Evolutionary conservation across 2,329 filamentous ascomycete species (phyloP).

Genomic region (Monosporascus sp.): DNA sequence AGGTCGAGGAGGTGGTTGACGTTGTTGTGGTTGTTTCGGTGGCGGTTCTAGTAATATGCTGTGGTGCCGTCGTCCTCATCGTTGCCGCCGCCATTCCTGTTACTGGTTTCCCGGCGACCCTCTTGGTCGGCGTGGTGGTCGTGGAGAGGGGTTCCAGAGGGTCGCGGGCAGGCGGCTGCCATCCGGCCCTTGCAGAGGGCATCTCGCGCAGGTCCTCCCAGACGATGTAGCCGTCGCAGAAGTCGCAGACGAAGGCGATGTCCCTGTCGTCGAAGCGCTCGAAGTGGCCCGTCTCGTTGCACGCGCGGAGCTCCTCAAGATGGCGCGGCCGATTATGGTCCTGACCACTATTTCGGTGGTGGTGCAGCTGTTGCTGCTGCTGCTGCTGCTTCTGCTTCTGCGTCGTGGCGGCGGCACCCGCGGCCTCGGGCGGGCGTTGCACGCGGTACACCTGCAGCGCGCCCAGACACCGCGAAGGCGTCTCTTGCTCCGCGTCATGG

Average conservation of each 20-base stretch:
- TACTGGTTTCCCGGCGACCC: background rate
- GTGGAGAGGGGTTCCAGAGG: background rate
- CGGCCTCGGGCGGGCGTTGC: constrained; percentile 31
- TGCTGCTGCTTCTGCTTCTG: constrained; percentile 3
- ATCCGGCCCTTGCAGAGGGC: constrained; percentile 38
- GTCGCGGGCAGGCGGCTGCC: constrained; percentile 16
- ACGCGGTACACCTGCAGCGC: constrained; percentile 49
- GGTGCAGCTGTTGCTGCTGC: constrained; percentile 4
- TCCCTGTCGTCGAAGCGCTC: constrained; percentile 50
- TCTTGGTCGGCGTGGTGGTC: background rate
- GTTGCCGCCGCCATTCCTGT: background rate
- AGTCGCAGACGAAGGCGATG: constrained; percentile 56
- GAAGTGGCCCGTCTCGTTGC: constrained; percentile 50
- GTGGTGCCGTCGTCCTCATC: background rate
- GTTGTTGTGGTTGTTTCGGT: background rate
- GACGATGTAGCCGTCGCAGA: constrained; percentile 54
- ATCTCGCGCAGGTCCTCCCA: constrained; percentile 53
- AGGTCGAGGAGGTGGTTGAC: background rate
- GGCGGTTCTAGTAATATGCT: background rate
- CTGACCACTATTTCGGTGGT: constrained; percentile 3
- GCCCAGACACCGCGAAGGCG: constrained; percentile 47
- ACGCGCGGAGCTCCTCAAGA: constrained; percentile 45
- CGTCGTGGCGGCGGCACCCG: constrained; percentile 10
- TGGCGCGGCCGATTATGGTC: constrained; percentile 12
- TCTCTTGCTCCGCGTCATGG: constrained; percentile 45